A percentile compares a stretch with the other conserved stretches of the same genome.
Conservation (phyloP, 1,139 yeast species). For the Candida sp. region DNA sequence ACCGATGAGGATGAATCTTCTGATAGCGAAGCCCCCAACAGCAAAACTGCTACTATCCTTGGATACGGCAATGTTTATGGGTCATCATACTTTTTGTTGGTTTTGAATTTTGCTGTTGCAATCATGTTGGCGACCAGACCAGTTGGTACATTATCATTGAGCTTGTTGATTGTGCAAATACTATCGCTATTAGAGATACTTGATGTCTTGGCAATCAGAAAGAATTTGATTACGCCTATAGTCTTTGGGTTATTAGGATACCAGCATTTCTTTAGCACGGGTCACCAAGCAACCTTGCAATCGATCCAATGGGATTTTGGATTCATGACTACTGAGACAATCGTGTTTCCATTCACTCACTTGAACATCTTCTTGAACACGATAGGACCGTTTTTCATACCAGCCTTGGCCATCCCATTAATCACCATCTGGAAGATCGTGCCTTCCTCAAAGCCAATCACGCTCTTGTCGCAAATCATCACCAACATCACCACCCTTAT, state of each 20-base stretch:
- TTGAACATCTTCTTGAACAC: constrained; percentile 81
- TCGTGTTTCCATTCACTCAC: constrained; percentile 86
- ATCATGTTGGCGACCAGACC: constrained; percentile 83
- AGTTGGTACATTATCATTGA: constrained; percentile 78
- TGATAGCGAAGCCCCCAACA: constrained; percentile 1
- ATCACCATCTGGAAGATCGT: constrained; percentile 81
- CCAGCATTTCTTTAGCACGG: constrained; percentile 88
- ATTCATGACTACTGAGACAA: constrained; percentile 75
- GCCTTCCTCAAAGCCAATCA: constrained; percentile 70
- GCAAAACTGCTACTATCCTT: constrained; percentile 50
- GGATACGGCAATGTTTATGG: constrained; percentile 92
- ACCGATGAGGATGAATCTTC: constrained; percentile 16
- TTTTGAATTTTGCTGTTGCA: constrained; percentile 71
- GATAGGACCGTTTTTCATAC: constrained; percentile 80
- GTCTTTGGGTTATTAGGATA: constrained; percentile 76
- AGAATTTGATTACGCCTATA: constrained; percentile 73
- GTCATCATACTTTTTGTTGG: constrained; percentile 75
- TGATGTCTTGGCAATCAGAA: constrained; percentile 66
- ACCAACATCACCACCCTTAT: constrained; percentile 71
- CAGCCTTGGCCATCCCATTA: constrained; percentile 71
- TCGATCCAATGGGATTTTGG: constrained; percentile 97
- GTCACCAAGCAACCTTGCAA: constrained; percentile 96
- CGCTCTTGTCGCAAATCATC: constrained; percentile 70
- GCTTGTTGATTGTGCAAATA: constrained; percentile 70
- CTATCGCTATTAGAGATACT: constrained; percentile 75